phyloP scores from a whole-genome alignment of 1,284 basidiomycete species.

The Xanthoconium separans region DNA sequence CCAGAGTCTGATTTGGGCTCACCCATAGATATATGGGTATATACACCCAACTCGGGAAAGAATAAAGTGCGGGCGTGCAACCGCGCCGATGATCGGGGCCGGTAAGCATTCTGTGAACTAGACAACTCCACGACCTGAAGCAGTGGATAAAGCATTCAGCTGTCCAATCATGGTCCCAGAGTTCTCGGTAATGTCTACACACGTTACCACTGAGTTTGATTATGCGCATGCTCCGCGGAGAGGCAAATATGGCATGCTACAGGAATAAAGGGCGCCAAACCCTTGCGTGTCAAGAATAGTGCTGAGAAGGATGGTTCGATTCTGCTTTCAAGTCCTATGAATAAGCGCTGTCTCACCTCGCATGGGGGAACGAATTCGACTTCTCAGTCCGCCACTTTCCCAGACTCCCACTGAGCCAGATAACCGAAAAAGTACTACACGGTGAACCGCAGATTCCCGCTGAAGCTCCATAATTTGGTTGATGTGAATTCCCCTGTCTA shows the following conservation, averaged over 20 bases:
- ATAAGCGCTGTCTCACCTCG: constrained; percentile 1
- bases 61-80: background rate
- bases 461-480: background rate
- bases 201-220: background rate
- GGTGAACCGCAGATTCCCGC: background rate
- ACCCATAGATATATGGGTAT: background rate
- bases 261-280: constrained; percentile 1
- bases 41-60: constrained; percentile 6
- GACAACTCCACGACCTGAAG: background rate
- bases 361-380: background rate
- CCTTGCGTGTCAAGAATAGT: constrained; percentile 16
- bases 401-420: background rate
- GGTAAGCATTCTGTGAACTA: background rate
- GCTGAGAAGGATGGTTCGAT: background rate
- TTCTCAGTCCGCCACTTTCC: background rate
- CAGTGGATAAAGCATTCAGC: background rate
- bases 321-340: background rate
- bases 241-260: constrained; percentile 1
- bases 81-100: constrained; percentile 16
- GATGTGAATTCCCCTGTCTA: background rate
- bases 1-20: constrained; percentile 9
- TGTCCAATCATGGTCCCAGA: background rate
- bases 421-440: background rate
- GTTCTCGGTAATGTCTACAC: background rate
- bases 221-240: constrained; percentile 9